Base-by-base conservation (phyloP, 2,329 filamentous ascomycete species). In the Cytospora leucostoma region DNA sequence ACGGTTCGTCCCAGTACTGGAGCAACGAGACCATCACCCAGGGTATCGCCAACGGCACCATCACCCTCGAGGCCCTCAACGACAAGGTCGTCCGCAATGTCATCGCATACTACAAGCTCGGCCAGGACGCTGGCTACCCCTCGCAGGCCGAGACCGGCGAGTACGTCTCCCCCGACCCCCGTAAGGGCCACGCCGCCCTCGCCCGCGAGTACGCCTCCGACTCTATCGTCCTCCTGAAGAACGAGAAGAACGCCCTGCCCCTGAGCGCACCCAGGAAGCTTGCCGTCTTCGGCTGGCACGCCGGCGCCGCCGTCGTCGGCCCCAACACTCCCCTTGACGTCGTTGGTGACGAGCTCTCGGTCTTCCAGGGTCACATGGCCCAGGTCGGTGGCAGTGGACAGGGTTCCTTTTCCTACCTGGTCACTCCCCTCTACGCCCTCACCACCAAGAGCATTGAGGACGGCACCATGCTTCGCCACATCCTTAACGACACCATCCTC, bases 221-320 rank as follows among this genome's bases (percentile, higher is more conserved):
- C 67, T 85, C 87, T 3, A 84, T 88, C 62, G 86, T 89, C 1
- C 78, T 89, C 0, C 78, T 89, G 37, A 89, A 89, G 72, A 89
- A 89, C 70, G 74, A 71, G 50, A 82, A 83, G 51, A 77, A 77
- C 17, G 75, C 83, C 0, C 75, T 90, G n/a, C 87, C 87, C 2
- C 75, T 89, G 63, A 84, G 78, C 67, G 76, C 80, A 47, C 62
- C 65, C 3, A 47, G 51, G 3, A 66, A 67, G 12, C 68, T 82
- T 85, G 71, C 79, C 74, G 61, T 79, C 78, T 66, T 81, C 81
- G 56, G 82, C 74, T 35, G 76, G 82, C 67, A 84, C 88, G 87
- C 87, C 17, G 80, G 82, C 35, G 86, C 89, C 70, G 81, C 84
- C 27, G 81, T 82, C 37, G 82, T 84, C 27, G 86, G 86, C 66